A percentile compares a stretch with the other conserved stretches of the same genome.
Conservation (phyloP, 371 early-diverging fungal genomes). For the Mortierella sp. region DNA sequence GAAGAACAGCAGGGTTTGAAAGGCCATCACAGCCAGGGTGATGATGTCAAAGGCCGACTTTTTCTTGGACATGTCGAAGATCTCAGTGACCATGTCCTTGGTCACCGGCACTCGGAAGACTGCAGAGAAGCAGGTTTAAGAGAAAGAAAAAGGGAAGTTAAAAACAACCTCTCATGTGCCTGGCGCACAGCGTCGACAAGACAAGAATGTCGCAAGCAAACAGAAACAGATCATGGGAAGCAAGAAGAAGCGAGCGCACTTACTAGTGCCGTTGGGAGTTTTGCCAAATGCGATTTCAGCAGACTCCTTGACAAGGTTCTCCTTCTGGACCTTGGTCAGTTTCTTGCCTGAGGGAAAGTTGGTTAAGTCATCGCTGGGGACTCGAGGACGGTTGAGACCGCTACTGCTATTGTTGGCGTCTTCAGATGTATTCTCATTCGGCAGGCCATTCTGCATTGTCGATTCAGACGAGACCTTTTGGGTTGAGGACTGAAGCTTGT, state of each 20-base stretch:
- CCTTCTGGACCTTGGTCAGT: conserved; percentile 24
- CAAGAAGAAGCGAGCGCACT: conserved; percentile 32
- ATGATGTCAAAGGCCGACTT: conserved; percentile 83
- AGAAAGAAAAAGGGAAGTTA: not conserved
- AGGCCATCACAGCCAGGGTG: conserved; percentile 74
- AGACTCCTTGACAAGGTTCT: conserved; percentile 31
- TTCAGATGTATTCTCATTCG: not conserved
- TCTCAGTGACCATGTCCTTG: conserved; percentile 75
- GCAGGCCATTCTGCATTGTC: not conserved
- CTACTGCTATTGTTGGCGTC: not conserved
- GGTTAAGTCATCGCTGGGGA: conserved; percentile 22
- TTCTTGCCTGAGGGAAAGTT: conserved; percentile 16
- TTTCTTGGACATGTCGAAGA: conserved; percentile 71
- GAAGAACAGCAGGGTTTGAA: conserved; percentile 77
- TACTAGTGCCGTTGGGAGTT: conserved; percentile 71
- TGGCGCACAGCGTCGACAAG: no score
- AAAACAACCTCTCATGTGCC: no score
- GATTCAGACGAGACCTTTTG: conserved; percentile 1
- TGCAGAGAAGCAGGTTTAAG: conserved; percentile 25
- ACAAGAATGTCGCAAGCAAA: not conserved
- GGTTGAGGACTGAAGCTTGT: conserved; percentile 18
- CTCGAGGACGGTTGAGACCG: conserved; percentile 7
- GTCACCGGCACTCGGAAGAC: conserved; percentile 81
- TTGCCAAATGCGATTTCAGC: conserved; percentile 63
- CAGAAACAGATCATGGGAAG: conserved; percentile 57